These are phyloP conservation scores for Aspergillus pseudonomiae DNA, from an alignment of 2,329 filamentous ascomycete species.

Conservation along the genomic window DNA sequence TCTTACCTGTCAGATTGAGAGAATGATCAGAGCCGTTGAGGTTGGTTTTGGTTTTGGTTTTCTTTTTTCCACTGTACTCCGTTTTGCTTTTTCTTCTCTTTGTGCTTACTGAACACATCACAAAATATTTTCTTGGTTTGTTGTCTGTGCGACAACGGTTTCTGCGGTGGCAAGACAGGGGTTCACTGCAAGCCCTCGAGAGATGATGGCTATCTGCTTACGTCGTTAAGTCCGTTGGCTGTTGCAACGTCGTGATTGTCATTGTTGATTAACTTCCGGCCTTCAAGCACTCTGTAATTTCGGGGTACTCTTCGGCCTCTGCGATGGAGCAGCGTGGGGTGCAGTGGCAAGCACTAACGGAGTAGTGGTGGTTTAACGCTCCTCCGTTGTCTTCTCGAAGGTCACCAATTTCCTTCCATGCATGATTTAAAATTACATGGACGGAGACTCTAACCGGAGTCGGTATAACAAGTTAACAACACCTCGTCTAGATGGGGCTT, in stretches of 20 bases:
- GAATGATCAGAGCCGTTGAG: slow-evolving; percentile 5
- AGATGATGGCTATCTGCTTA: neutral
- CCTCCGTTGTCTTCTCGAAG: slow-evolving; percentile 17
- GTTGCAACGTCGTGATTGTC: neutral
- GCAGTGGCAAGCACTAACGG: slow-evolving; percentile 2
- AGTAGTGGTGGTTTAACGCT: neutral
- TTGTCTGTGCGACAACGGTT: slow-evolving; percentile 35
- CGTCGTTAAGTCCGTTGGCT: neutral
- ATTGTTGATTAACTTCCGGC: neutral
- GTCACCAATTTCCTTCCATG: slow-evolving; percentile 15
- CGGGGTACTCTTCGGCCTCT: slow-evolving; percentile 1
- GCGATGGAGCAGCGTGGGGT: slow-evolving; percentile 7
- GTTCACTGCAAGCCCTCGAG: slow-evolving; percentile 6
- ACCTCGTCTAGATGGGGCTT: slow-evolving; percentile 1
- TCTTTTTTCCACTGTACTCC: neutral
- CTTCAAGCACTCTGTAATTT: neutral
- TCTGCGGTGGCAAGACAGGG: slow-evolving; percentile 16
- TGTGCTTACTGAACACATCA: neutral
- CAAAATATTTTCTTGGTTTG: slow-evolving; percentile 3
- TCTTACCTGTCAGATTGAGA: slow-evolving; percentile 6
- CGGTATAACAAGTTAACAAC: neutral
- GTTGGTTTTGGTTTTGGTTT: neutral
- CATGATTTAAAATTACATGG: slow-evolving; percentile 9
- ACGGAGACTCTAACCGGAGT: slow-evolving; percentile 8
- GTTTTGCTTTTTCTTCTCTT: neutral